Base-by-base conservation (phyloP, 768 basidiomycete species). In the Amanita fuliginea region DNA sequence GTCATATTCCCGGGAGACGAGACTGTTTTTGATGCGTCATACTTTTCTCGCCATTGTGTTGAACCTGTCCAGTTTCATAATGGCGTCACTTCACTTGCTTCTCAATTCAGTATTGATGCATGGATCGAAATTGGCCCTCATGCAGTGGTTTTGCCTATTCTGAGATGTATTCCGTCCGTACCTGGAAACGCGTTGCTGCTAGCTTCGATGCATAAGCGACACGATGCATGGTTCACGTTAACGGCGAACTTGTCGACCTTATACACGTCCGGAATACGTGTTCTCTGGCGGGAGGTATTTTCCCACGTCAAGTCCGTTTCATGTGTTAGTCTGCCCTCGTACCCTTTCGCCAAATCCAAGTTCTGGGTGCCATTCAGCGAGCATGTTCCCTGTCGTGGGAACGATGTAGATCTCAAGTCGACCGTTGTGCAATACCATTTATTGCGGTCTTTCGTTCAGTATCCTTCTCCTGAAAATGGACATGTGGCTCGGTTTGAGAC, bases 121-220 rank as follows among this genome's bases (percentile, higher is more conserved):
- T 86, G 78, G 77, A 66, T 87, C 6, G 85, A 87, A 60, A 70
- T 86, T 37, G 78, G 84, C 1, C 81, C 84, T 9, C 80, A 84
- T 53, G 64, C 76, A 0, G 70, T 71, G 3, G 71, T 72, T 11
- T 64, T 84, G 3, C 74, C 81, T 0, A 75, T 83, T 73, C 57
- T 87, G 7, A 72, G 69, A 58, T 64, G 68, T 8, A 68, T 67
- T 48, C 56, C 64, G 13, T 54, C 59, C 0, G 45, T 73, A 10
- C 58, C 65, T 3, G 52, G 59, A 34, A 59, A 65, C 13, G 51
- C 57, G 6, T 34, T 73, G 3, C 61, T 77, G 8, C 63, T 87
- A 28, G 63, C 70, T 0, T 79, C 82, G 0, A 61, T 85, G 42
- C 64, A 71, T 32, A 77, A 67, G 57, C 61, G 66, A 3, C 61